A percentile compares a stretch with the other conserved stretches of the same genome.
These are phyloP conservation scores for Podospora australis DNA, from an alignment of 495 filamentous ascomycete species.

Conservation along the genomic window DNA sequence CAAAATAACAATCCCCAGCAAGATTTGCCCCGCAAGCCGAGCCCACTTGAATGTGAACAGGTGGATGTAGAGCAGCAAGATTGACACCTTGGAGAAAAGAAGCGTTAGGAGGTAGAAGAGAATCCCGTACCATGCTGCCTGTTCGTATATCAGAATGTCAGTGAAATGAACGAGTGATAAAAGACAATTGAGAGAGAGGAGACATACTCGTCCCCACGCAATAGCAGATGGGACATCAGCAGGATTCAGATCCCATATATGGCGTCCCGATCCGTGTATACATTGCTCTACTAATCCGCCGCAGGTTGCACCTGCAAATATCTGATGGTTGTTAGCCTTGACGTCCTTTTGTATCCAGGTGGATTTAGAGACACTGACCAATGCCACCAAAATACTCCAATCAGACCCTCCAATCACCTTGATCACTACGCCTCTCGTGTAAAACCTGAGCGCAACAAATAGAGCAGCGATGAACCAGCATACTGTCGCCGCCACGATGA, in stretches of 20 bases:
- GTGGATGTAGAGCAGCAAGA: slow-evolving; percentile 34
- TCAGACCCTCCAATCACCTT: slow-evolving; percentile 21
- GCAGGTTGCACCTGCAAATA: slow-evolving; percentile 20
- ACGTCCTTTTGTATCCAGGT: neutral
- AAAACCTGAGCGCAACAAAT: slow-evolving; percentile 26
- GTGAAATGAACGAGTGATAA: neutral
- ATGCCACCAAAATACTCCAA: slow-evolving; percentile 24
- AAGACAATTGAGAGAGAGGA: neutral
- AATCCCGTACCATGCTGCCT: slow-evolving; percentile 27
- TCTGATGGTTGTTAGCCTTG: slow-evolving; percentile 2
- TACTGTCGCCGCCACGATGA: slow-evolving; percentile 13
- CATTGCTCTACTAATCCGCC: slow-evolving; percentile 23
- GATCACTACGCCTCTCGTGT: slow-evolving; percentile 23
- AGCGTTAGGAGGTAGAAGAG: slow-evolving; percentile 25
- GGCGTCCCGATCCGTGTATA: slow-evolving; percentile 20
- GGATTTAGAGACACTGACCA: too few relatives aligned
- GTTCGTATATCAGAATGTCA: neutral
- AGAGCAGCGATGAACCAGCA: slow-evolving; percentile 23
- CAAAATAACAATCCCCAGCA: slow-evolving; percentile 21
- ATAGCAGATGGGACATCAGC: slow-evolving; percentile 11
- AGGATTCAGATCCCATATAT: slow-evolving; percentile 27
- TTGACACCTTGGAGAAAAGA: slow-evolving; percentile 31
- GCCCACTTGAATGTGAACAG: slow-evolving; percentile 33
- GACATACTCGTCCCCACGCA: slow-evolving; percentile 22
- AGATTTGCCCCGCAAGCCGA: slow-evolving; percentile 22